Evolutionary conservation across 202 grass and related monocot species (phyloP), one percentile per base, ranked within the genome.

Genomic region (Digitaria exilis): DNA sequence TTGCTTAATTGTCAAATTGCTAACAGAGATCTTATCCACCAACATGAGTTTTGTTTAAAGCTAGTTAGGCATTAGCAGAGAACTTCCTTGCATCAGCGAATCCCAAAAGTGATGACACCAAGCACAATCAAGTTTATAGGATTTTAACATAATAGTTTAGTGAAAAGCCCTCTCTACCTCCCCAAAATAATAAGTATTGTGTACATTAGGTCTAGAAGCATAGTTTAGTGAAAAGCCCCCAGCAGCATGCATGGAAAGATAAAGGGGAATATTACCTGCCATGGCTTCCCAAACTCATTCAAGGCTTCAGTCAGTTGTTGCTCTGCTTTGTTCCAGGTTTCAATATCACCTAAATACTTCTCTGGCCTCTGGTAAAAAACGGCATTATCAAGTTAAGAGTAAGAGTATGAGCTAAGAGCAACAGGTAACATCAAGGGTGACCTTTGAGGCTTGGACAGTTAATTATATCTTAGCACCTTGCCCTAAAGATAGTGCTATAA

Each of bases 261-360:
- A 19, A 60, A 60, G 21, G 56, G 15, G 2, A 37, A 50, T 72
- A 24, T 32, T 84, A 96, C 96, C 96, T 94, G 74, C 96, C 96
- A 98, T 43, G 93, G 89, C 84, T 84, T 98, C 71, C 91, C 93
- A 86, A 96, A 96, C 79, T 94, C 96, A 94, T 92, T 93, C 67
- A 98, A 85, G 76, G 96, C 96, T 85, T 98, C 96, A 68, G 89
- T 81, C 54, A 98, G 76, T 75, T 92, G 93, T 84, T 90, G 85
- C 89, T 98, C 96, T 60, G 96, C 93, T 92, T 96, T 94, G 76
- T 98, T 71, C 96, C 96, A 98, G 62, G 93, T 94, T 73, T 98
- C 96, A 79, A 96, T 79, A 35, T 98, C 96, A 80, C 96, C 96
- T 75, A 98, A 78, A 84, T 94, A 96, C 85, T 94, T 96, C 89